Conservation (phyloP, 129 eudicot genomes). For the Daucus carota region DH1_v3.0 NC_030385.2:44453501-44454000, state of each 20-base stretch:
- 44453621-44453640: not conserved
- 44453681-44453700: not conserved
- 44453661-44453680: not conserved
- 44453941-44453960: not conserved
- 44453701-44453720: not conserved
- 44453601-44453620: not conserved
- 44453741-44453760: not conserved
- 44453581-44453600: not conserved
- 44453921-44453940: not conserved
- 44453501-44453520: not conserved
- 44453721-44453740: not conserved
- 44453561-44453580: not conserved
- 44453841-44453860: not conserved
- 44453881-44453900: not conserved
- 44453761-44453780: not conserved
- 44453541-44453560: too few relatives aligned
- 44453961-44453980: not conserved
- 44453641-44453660: not conserved
- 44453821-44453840: too few relatives aligned
- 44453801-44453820: not conserved
- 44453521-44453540: not conserved
- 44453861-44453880: not conserved
- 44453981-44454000: not conserved
- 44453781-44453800: not conserved
- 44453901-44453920: not conserved